These are phyloP conservation scores for Actinidia polygama DNA, from an alignment of 179 eudicot genomes.

Conservation along the genomic window DNA sequence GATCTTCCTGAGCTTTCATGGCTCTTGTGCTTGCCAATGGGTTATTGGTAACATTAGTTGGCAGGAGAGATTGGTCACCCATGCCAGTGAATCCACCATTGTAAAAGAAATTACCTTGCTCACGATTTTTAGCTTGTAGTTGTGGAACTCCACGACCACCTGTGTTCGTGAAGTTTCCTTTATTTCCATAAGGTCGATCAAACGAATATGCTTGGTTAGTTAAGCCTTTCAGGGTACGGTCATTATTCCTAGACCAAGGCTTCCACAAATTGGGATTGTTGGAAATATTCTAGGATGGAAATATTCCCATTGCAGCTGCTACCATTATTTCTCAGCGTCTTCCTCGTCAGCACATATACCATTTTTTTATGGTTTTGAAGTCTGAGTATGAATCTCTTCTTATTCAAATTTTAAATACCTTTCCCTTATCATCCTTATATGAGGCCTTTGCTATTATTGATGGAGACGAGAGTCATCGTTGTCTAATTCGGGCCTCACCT, in stretches of 20 bases:
- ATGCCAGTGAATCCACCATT: not conserved
- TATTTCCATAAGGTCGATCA: not conserved
- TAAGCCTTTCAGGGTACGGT: not conserved
- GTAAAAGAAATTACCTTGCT: not conserved
- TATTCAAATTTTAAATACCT: too few relatives aligned
- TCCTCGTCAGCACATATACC: too few relatives aligned
- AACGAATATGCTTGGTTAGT: not conserved
- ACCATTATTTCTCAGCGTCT: too few relatives aligned
- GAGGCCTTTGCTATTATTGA: too few relatives aligned
- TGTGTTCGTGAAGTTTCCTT: conserved; percentile 7
- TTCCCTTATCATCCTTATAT: too few relatives aligned
- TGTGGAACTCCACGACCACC: conserved; percentile 10
- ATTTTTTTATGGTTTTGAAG: too few relatives aligned
- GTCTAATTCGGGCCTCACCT: too few relatives aligned
- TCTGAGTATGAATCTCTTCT: too few relatives aligned
- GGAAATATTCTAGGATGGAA: conserved; percentile 21
- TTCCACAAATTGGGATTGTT: conserved; percentile 18
- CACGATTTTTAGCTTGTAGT: not conserved
- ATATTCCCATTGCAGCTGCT: too few relatives aligned
- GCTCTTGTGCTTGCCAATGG: not conserved
- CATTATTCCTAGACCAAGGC: not conserved
- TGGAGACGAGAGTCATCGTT: too few relatives aligned
- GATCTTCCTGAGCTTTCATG: conserved; percentile 1
- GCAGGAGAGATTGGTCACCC: conserved; percentile 1
- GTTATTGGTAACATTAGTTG: not conserved